Base-by-base conservation (phyloP, 2,329 filamentous ascomycete species). In the Trichoderma gracile region DNA sequence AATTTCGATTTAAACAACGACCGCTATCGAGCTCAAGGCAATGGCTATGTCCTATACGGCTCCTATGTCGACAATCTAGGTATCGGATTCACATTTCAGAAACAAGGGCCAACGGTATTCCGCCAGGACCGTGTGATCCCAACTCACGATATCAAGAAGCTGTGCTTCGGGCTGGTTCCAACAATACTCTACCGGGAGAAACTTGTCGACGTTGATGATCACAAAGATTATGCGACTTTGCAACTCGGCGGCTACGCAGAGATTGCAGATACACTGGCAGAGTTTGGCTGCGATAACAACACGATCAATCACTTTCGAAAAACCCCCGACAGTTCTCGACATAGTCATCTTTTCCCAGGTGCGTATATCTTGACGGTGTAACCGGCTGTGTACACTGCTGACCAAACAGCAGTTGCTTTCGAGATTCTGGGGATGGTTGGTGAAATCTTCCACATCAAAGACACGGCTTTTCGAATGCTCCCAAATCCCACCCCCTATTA, bases 391-490 rank as follows among this genome's bases (percentile, higher is more conserved):
- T 14, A 38, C 4, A 38, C 3, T 7, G n/a, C 8, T 54, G 38
- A 54, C 5, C 14, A 5, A 10, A 17, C 1, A 15, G 23, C 14
- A 54, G 52, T 54, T 42, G 30, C 52, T 2, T 54, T 54, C 19
- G 52, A 54, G 42, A 54, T 54, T 9, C 14, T 54, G 9, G 52
- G 52, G 14, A 54, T 54, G 52, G 19, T 54, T n/a, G 30, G 52
- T 6, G 17, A 54, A 17, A 40, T 40, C 15, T 14, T 54, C 14
- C 52, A 54, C 19, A 54, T 54, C 12, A 17, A 54, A 5, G 33
- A 54, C 23, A 54, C 52, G 9, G 52, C 19, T 17, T 54, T 54
- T 40, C 52, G 52, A 9, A 54, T 54, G 52, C 52, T 54, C 7
- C 52, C 52, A 9, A 54, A 54, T 54, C 52, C 52, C 30, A 54